These are phyloP conservation scores for Ophiostoma sp. DNA, from an alignment of 2,329 filamentous ascomycete species.

Conservation along the genomic window DNA sequence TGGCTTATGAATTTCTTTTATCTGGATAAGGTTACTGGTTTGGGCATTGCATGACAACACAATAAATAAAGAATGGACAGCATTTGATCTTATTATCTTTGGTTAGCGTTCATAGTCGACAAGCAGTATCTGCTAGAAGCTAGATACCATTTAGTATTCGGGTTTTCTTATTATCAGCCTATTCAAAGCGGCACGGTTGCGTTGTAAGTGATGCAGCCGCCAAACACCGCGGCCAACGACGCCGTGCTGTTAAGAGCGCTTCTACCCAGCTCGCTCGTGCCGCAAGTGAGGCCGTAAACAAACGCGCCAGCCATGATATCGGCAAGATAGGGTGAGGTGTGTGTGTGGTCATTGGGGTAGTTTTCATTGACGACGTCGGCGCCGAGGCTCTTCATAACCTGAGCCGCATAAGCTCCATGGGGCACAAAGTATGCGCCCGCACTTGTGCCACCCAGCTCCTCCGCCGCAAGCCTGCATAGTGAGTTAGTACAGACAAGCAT, in stretches of 20 bases:
- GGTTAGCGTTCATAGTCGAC: no score
- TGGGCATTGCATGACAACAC: no score
- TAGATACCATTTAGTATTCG: neutral
- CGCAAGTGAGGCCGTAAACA: conserved; percentile 28
- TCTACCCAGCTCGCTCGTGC: conserved; percentile 23
- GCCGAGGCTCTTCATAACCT: conserved; percentile 45
- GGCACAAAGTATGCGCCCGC: conserved; percentile 51
- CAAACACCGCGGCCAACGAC: conserved; percentile 20
- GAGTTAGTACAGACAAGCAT: neutral
- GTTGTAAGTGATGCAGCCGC: conserved; percentile 22
- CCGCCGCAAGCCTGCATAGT: conserved; percentile 30
- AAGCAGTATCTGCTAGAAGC: no score
- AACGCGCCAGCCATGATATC: conserved; percentile 52
- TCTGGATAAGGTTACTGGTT: no score
- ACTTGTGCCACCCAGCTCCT: conserved; percentile 35
- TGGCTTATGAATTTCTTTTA: neutral
- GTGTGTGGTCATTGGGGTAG: conserved; percentile 58
- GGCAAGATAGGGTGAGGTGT: conserved; percentile 53
- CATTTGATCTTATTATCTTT: no score
- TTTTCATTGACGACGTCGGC: conserved; percentile 44
- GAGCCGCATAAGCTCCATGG: conserved; percentile 48
- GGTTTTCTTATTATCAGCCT: neutral
- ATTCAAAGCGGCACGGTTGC: conserved; percentile 18
- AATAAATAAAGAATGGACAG: no score
- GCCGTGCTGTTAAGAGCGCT: conserved; percentile 23